A percentile compares a stretch with the other conserved stretches of the same genome.
These are phyloP conservation scores for Chalaropsis ovoidea DNA, from an alignment of 2,329 filamentous ascomycete genomes.

Conservation along the genomic window DNA sequence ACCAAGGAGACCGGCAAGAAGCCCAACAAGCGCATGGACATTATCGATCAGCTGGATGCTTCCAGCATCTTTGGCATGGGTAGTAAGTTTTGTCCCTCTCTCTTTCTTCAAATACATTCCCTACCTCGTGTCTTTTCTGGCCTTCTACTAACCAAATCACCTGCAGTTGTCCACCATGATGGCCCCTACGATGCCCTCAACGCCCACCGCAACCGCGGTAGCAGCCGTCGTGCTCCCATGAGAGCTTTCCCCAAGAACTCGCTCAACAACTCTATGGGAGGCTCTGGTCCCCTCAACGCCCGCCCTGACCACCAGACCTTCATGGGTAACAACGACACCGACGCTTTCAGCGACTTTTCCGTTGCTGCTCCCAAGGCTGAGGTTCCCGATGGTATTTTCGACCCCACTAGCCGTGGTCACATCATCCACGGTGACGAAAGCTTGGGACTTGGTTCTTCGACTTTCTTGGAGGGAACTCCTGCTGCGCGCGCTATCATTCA, in stretches of 20 bases:
- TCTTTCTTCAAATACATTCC: not conserved
- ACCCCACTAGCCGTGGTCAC: constrained; percentile 56
- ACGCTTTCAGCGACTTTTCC: constrained; percentile 76
- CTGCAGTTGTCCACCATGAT: constrained; percentile 86
- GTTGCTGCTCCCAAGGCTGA: constrained; percentile 32
- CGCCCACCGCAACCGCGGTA: constrained; percentile 81
- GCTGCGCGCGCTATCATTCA: constrained; percentile 71
- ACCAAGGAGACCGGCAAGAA: constrained; percentile 39
- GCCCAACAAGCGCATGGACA: constrained; percentile 54
- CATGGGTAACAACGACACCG: constrained; percentile 67
- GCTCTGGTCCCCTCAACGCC: constrained; percentile 70
- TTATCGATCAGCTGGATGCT: constrained; percentile 94
- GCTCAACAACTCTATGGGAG: constrained; percentile 82
- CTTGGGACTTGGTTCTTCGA: constrained; percentile 80
- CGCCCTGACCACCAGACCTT: constrained; percentile 79
- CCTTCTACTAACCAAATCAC: constrained; percentile 23
- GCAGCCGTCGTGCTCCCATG: constrained; percentile 78
- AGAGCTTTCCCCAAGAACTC: constrained; percentile 90
- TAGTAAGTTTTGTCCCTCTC: constrained; percentile 47
- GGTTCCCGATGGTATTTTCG: constrained; percentile 43
- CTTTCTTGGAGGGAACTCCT: constrained; percentile 88
- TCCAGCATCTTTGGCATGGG: constrained; percentile 92
- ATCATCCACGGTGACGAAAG: constrained; percentile 76
- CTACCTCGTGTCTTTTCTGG: not conserved
- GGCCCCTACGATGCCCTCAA: constrained; percentile 95